These are phyloP conservation scores for Mariannaea elegans DNA, from an alignment of 2,329 filamentous ascomycete genomes.

Conservation along the genomic window DNA sequence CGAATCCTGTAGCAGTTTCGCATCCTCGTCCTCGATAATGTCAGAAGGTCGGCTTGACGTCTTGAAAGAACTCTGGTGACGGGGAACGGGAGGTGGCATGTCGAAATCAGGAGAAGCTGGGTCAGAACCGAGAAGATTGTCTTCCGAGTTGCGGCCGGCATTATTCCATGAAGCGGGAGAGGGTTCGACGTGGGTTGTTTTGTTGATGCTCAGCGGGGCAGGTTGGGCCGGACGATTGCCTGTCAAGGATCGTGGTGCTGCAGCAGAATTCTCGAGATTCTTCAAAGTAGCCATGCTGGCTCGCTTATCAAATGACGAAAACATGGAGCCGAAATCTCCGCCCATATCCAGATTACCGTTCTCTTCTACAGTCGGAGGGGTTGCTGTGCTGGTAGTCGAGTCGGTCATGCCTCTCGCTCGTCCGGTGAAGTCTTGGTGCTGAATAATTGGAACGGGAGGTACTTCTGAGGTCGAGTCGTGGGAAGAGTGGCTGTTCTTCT, in stretches of 20 bases:
- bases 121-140: conserved; percentile 54
- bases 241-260: conserved; percentile 56
- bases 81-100: conserved; percentile 51
- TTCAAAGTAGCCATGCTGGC: conserved; percentile 59
- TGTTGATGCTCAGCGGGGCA: conserved; percentile 58
- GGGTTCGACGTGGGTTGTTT: conserved; percentile 54
- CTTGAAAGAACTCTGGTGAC: conserved; percentile 48
- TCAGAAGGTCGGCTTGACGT: conserved; percentile 48
- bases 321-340: conserved; percentile 66
- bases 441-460: conserved; percentile 50
- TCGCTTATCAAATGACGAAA: conserved; percentile 64
- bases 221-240: conserved; percentile 54
- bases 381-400: conserved; percentile 63
- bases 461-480: conserved; percentile 45
- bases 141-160: conserved; percentile 55
- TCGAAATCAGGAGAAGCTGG: conserved; percentile 51
- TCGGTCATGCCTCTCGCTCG: conserved; percentile 61
- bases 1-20: conserved; percentile 61
- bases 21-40: conserved; percentile 61
- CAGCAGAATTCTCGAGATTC: conserved; percentile 47
- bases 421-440: conserved; percentile 43
- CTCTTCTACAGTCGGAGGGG: conserved; percentile 58
- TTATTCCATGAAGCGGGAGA: conserved; percentile 60
- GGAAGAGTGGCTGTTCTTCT: conserved; percentile 53
- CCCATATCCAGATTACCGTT: conserved; percentile 61